Percentiles rank a stretch among this genome's conserved stretches.
These are phyloP conservation scores for Entoloma clypeatum DNA, from an alignment of 1,284 basidiomycete species.

Conservation along the genomic window DNA sequence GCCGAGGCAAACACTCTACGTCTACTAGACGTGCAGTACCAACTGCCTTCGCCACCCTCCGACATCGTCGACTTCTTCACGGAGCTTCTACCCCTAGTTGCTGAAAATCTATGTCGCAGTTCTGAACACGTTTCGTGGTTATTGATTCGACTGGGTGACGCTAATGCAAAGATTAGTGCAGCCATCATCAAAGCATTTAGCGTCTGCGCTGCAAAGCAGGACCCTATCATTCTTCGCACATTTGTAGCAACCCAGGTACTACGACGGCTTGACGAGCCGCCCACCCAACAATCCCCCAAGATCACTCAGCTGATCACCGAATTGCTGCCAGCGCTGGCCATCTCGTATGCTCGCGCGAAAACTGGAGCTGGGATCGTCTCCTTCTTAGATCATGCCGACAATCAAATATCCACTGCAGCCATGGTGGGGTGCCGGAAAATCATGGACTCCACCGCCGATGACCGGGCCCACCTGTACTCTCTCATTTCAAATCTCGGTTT, in stretches of 20 bases:
- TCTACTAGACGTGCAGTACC: constrained; percentile 12
- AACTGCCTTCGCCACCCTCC: constrained; percentile 10
- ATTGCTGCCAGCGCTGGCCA: constrained; percentile 13
- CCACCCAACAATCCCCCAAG: constrained; percentile 11
- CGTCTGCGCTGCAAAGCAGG: constrained; percentile 10
- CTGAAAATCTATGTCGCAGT: constrained; percentile 12
- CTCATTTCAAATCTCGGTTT: constrained; percentile 11
- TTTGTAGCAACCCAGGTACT: constrained; percentile 12
- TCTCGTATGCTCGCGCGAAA: constrained; percentile 14
- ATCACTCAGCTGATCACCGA: constrained; percentile 13
- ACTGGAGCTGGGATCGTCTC: constrained; percentile 6
- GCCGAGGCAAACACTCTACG: constrained; percentile 11
- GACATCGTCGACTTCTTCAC: constrained; percentile 15
- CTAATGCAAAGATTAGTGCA: constrained; percentile 11
- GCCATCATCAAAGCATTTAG: constrained; percentile 11
- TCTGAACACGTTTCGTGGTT: constrained; percentile 12
- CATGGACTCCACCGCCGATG: constrained; percentile 14
- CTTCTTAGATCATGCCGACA: constrained; percentile 14
- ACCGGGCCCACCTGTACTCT: constrained; percentile 14
- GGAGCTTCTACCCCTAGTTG: constrained; percentile 11
- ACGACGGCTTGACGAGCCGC: constrained; percentile 10
- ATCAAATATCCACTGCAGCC: constrained; percentile 9
- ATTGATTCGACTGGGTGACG: constrained; percentile 12
- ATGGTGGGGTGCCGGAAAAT: constrained; percentile 15
- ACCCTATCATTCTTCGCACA: constrained; percentile 6